phyloP scores from a whole-genome alignment of 257 asterid species.

The Solanum dulcamara region DNA sequence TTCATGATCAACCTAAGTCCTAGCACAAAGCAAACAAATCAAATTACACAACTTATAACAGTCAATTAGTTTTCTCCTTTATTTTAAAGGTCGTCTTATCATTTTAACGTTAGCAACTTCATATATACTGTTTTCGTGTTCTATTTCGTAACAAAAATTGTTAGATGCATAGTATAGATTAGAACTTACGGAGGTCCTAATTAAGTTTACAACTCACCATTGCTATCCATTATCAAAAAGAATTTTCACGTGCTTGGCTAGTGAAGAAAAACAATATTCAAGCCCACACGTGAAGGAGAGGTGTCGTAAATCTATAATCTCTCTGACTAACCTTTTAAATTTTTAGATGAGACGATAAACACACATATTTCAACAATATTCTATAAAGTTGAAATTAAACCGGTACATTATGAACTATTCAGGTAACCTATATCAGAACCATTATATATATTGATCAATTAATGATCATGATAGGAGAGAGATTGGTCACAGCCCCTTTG shows the following conservation, averaged over 20 bases:
- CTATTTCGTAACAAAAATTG: background rate
- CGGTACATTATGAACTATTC: background rate
- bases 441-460: too few relatives aligned
- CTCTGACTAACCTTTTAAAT: background rate
- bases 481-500: background rate
- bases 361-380: background rate
- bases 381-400: background rate
- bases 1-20: constrained; percentile 16
- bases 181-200: too few relatives aligned
- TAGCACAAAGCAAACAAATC: background rate
- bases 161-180: background rate
- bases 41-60: background rate
- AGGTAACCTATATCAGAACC: background rate
- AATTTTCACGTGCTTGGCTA: background rate
- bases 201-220: background rate
- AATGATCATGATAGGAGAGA: too few relatives aligned
- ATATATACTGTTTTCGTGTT: background rate
- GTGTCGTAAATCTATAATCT: background rate
- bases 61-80: too few relatives aligned
- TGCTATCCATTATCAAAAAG: background rate
- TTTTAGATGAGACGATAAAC: background rate
- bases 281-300: background rate
- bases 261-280: background rate
- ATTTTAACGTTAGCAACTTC: background rate
- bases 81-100: background rate